Conservation (phyloP, 805 yeast species). For the Saccharomycodes ludwigii region DNA sequence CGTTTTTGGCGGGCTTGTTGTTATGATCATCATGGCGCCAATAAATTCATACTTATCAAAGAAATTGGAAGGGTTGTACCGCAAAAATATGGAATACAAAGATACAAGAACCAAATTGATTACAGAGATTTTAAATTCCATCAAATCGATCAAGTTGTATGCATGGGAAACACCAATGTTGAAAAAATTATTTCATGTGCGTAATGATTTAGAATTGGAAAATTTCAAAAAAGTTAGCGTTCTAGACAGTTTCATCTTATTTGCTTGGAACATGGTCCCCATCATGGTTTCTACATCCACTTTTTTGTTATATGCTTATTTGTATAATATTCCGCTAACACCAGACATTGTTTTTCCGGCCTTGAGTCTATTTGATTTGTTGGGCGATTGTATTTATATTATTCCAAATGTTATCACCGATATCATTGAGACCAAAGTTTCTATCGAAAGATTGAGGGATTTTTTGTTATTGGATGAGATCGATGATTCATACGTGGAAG, state of each 20-base stretch:
- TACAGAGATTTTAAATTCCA: conserved; percentile 46
- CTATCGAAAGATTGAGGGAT: conserved; percentile 38
- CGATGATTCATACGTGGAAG: conserved; percentile 26
- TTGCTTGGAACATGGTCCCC: conserved; percentile 56
- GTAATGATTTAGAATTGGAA: conserved; percentile 46
- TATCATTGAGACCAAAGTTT: conserved; percentile 46
- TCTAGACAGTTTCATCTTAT: conserved; percentile 32
- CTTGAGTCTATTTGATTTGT: conserved; percentile 42
- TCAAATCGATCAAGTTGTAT: conserved; percentile 54
- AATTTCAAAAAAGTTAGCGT: conserved; percentile 39
- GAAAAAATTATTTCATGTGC: conserved; percentile 34
- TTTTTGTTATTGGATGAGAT: conserved; percentile 37
- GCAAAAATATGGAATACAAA: conserved; percentile 48
- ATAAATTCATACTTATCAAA: conserved; percentile 37
- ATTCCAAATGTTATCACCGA: conserved; percentile 47
- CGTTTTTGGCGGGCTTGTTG: conserved; percentile 42
- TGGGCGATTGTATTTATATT: conserved; percentile 45
- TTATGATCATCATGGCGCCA: conserved; percentile 47
- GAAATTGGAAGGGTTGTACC: conserved; percentile 32
- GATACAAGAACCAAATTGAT: conserved; percentile 47
- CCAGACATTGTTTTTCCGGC: conserved; percentile 65
- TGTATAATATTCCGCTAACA: conserved; percentile 38
- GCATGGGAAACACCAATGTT: conserved; percentile 63
- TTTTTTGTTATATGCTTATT: conserved; percentile 40
- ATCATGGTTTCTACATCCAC: conserved; percentile 51